phyloP scores from a whole-genome alignment of 1,139 yeast genomes.

The Magnusiomyces suaveolens region DNA sequence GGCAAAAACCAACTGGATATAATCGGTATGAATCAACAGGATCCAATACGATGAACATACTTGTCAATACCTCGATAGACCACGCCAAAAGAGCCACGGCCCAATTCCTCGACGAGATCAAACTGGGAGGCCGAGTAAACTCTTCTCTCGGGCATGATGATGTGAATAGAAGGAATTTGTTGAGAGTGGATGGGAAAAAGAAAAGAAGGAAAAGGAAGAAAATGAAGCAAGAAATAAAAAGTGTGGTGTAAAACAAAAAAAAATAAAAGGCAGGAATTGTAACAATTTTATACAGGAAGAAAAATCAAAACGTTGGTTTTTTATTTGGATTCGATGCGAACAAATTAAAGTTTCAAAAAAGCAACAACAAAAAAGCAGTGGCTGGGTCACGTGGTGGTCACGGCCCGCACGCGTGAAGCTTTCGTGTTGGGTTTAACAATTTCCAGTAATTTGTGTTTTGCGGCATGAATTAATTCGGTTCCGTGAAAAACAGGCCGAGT shows the following conservation, averaged over 20 bases:
- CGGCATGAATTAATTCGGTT: too few species aligned
- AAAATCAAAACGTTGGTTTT: too few species aligned
- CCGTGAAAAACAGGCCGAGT: too few species aligned
- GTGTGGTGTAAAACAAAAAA: too few species aligned
- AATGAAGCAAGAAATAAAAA: background rate
- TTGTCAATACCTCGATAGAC: conserved; percentile 66
- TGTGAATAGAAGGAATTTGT: background rate
- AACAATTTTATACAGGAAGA: background rate
- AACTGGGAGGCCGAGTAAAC: conserved; percentile 41
- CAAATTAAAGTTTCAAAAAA: background rate
- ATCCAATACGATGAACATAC: conserved; percentile 5
- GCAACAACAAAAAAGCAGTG: background rate
- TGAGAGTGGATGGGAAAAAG: background rate
- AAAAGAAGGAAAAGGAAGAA: background rate
- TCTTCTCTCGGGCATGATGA: conserved; percentile 18
- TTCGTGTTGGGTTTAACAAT: too few species aligned
- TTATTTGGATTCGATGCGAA: too few species aligned
- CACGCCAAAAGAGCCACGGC: conserved; percentile 82
- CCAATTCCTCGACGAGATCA: conserved; percentile 64
- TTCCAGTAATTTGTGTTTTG: too few species aligned
- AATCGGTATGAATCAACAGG: background rate
- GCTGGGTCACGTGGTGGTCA: background rate
- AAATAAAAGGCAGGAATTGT: background rate
- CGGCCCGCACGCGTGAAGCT: background rate
- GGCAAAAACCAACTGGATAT: background rate